Evolutionary conservation across 106 monocot species (phyloP), one percentile per base, ranked within the genome.

Genomic region (Platanthera zijinensis): DNA sequence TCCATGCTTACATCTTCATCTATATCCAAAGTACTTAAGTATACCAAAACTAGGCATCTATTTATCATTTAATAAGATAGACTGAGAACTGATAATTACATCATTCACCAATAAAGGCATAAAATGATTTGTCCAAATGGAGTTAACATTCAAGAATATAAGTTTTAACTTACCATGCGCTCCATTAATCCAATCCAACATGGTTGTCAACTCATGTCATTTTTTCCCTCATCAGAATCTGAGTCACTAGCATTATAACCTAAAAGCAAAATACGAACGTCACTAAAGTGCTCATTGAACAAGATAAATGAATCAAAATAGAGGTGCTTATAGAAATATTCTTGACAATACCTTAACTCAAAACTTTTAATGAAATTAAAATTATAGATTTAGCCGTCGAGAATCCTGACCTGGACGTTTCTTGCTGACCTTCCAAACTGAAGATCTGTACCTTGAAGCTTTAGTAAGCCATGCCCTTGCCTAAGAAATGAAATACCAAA

Each of bases 171-270:
- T 50, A 78, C 78, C 68, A 30, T 39, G 7, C 32, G 53, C 70
- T 71, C 17, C 39, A 22, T 52, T 50, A 48, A 14, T 81, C 9
- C 6, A 69, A 18, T 56, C 47, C 69, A 39, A 70, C 22, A 1
- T 15, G 48, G 4, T 70, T 62, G 61, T 80, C 71, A 68, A 63
- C 76, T 85, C 57, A 47, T 12, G 9, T 79, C 75, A 71, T 79
- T 79, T 53, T 76, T 79, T 30, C 45, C 71, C 6, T 87, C 87
- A 73, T 87, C 90, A 71, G 90, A 87, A 71, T 90, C 90, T 1
- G 90, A 90, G 71, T 90, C 90, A 75, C 90, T 90, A 15, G 87
- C 90, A 74, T 87, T 87, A 70, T 87, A 87, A 8, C 90, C 87
- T 86, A 50, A 51, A 63, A 32, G 50, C 11, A 57, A 5, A 51